Percentiles rank a stretch among this genome's conserved stretches.
Evolutionary conservation across 768 basidiomycete genomes (phyloP).

Genomic region (Hypsizygus marmoreus): DNA sequence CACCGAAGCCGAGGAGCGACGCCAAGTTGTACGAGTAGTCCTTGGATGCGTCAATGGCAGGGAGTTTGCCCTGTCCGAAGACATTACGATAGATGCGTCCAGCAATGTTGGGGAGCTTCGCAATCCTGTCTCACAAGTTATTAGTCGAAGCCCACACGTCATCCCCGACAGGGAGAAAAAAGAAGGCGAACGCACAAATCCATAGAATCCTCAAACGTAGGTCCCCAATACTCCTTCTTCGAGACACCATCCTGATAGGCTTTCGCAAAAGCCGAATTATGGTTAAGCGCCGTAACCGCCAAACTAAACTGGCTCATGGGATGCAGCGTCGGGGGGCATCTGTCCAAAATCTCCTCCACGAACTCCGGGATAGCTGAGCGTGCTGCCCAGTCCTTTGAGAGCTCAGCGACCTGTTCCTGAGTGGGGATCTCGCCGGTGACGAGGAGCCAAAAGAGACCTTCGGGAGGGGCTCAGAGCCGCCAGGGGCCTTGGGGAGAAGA

Average conservation of each 20-base stretch:
- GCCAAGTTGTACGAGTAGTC: slow-evolving; percentile 92
- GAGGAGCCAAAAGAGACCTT: slow-evolving; percentile 94
- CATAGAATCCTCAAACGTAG: slow-evolving; percentile 89
- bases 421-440: slow-evolving; percentile 95
- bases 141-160: slow-evolving; percentile 3
- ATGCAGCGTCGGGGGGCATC: slow-evolving; percentile 91
- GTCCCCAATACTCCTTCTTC: slow-evolving; percentile 97
- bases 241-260: slow-evolving; percentile 90
- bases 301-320: slow-evolving; percentile 99
- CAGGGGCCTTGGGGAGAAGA: slow-evolving; percentile 85
- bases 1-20: slow-evolving; percentile 88
- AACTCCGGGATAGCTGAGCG: slow-evolving; percentile 89
- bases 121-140: slow-evolving; percentile 60
- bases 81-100: slow-evolving; percentile 90
- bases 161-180: no score
- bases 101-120: slow-evolving; percentile 95
- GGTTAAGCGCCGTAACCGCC: slow-evolving; percentile 95
- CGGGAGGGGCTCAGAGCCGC: slow-evolving; percentile 88
- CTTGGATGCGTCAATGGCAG: slow-evolving; percentile 78
- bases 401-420: slow-evolving; percentile 79
- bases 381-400: slow-evolving; percentile 95
- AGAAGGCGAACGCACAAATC: slow-evolving; percentile 56
- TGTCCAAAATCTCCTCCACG: slow-evolving; percentile 94
- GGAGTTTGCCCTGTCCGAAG: slow-evolving; percentile 85
- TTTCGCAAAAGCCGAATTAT: slow-evolving; percentile 95